Conservation (phyloP, 352 stramenopile species). For the Phytophthora pluvialis region DNA sequence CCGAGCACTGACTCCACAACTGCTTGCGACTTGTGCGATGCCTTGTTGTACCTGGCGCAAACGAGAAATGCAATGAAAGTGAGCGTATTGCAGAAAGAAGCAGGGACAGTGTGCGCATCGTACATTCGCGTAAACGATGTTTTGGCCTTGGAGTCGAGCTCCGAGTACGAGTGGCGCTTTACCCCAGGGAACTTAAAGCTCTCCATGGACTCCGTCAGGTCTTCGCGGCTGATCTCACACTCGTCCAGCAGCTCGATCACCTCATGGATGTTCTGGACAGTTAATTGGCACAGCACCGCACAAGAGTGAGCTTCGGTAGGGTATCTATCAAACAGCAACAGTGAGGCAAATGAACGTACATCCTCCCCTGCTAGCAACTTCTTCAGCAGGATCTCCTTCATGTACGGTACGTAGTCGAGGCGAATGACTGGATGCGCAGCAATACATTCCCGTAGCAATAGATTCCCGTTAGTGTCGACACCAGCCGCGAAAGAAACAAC, state of each 20-base stretch:
- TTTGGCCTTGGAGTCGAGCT: constrained; percentile 92
- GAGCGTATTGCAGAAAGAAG: background rate
- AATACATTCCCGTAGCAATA: background rate
- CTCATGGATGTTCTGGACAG: constrained; percentile 75
- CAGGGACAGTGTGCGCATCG: constrained; percentile 12
- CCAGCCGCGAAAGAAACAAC: background rate
- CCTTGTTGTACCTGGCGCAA: constrained; percentile 89
- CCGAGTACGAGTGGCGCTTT: constrained; percentile 74
- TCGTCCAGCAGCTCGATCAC: constrained; percentile 96
- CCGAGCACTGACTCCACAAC: constrained; percentile 88
- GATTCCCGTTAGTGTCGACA: constrained; percentile 6
- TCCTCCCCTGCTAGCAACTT: constrained; percentile 80
- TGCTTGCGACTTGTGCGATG: constrained; percentile 93
- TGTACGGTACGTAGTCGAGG: constrained; percentile 89
- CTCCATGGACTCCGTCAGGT: constrained; percentile 98
- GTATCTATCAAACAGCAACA: background rate
- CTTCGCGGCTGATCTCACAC: constrained; percentile 97
- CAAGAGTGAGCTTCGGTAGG: constrained; percentile 1
- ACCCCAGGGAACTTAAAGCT: constrained; percentile 85
- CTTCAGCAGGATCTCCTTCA: constrained; percentile 90
- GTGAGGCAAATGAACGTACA: constrained; percentile 37
- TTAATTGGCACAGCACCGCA: background rate
- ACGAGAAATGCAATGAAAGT: constrained; percentile 8
- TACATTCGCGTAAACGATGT: constrained; percentile 93
- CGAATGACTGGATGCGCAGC: constrained; percentile 65